These are phyloP conservation scores for Cordyceps cicadae DNA, from an alignment of 2,329 filamentous ascomycete species.

Conservation along the genomic window DNA sequence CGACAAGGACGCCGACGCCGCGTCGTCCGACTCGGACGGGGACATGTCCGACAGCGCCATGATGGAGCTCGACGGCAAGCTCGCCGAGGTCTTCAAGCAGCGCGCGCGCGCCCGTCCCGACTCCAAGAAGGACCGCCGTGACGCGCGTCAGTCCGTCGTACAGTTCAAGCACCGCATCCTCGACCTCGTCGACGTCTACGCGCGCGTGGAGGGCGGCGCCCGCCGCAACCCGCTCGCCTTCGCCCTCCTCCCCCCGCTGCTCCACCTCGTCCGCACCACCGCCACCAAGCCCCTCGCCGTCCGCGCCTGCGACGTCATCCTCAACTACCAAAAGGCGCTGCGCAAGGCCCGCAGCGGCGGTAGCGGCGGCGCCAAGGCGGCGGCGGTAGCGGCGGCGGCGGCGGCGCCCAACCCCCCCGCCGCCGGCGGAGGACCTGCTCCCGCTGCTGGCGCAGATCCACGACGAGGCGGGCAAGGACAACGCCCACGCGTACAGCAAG, in stretches of 20 bases:
- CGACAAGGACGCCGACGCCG: constrained; percentile 50
- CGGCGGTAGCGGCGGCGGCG: constrained; percentile 28
- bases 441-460: constrained; percentile 60
- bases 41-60: constrained; percentile 97
- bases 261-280: constrained; percentile 70
- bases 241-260: constrained; percentile 63
- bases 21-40: constrained; percentile 53
- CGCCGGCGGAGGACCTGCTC: constrained; percentile 39
- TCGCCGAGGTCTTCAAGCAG: constrained; percentile 78
- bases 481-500: constrained; percentile 62
- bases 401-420: constrained; percentile 23
- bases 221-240: constrained; percentile 52
- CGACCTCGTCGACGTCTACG: constrained; percentile 77
- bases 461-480: constrained; percentile 52
- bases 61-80: constrained; percentile 76
- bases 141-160: constrained; percentile 79
- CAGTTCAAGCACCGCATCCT: constrained; percentile 94
- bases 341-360: constrained; percentile 41
- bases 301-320: constrained; percentile 64
- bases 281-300: constrained; percentile 65
- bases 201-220: constrained; percentile 62
- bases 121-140: constrained; percentile 77
- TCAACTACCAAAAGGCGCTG: constrained; percentile 60
- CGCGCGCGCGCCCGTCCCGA: constrained; percentile 53
- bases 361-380: constrained; percentile 26